Base-by-base conservation (phyloP, 1,139 yeast genomes). In the Saccharomyces hybrid region DNA sequence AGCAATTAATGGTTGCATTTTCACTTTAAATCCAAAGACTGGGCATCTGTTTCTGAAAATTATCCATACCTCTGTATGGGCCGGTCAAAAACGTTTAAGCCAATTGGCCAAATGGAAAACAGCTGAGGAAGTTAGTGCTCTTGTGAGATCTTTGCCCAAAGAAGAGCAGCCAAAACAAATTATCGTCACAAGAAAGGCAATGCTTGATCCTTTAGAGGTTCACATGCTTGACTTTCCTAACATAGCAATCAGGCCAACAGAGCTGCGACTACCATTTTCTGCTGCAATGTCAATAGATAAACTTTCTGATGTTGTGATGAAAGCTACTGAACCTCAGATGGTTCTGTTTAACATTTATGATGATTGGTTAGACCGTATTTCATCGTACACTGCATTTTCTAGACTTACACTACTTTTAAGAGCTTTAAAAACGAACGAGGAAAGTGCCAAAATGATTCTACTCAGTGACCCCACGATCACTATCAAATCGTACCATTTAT, bases 51-150 rank as follows among this genome's bases (percentile, higher is more conserved):
- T 87, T 68, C 76, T 93, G 71, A 90, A 89, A 66, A 81, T 93
- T 53, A 89, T 95, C 57, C 99, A 93, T 66, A 89, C 96, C 0
- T 87, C 96, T 6, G 96, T 90, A 1, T 95, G 97, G 96, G 86
- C 97, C 1, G 99, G 99, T 14, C 98, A 95, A 70, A 91, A 90
- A 66, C 86, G 98, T 64, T 77, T 93, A 61, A 88, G 96, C 29
- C 98, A 93, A 68, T 75, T 95, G 58, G 95, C 98, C 0, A 93
- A 93, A 68, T 95, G 99, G 99, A 93, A 93, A 69, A 86, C 98
- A 1, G 99, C 99, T 0, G 99, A 95, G 71, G 99, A 93, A 72
- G 96, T 90, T 27, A 93, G 97, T 9, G 96, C 97, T 0, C 75
- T 93, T 60, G 80, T 93, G 27, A 78, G 97, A 50, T 88, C 98